phyloP scores from a whole-genome alignment of 352 stramenopile genomes.

The Halophytophthora polymorphica region DNA sequence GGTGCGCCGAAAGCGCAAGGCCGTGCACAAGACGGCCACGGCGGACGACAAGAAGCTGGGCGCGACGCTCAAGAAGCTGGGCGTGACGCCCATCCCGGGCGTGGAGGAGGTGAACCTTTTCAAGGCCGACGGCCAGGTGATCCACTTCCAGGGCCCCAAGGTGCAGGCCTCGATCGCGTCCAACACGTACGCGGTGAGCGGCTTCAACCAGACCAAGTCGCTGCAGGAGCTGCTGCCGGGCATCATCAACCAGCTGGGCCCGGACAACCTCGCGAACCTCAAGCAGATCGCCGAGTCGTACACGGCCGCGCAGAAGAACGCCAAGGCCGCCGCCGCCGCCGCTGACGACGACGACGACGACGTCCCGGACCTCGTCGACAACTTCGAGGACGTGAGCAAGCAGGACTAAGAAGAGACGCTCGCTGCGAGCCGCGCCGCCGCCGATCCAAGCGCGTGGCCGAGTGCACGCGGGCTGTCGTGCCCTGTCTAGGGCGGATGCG shows the following conservation, averaged over 20 bases:
- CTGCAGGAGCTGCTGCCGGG: constrained; percentile 97
- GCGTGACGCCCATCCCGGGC: constrained; percentile 96
- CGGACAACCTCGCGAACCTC: constrained; percentile 95
- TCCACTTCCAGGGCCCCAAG: constrained; percentile 98
- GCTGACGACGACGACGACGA: constrained; percentile 91
- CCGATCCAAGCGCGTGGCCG: neutral
- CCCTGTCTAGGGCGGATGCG: too few relatives aligned
- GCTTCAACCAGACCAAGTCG: constrained; percentile 94
- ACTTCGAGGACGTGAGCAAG: constrained; percentile 97
- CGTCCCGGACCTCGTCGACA: constrained; percentile 97
- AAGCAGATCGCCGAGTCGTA: constrained; percentile 93
- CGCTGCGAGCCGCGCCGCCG: too few relatives aligned
- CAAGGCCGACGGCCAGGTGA: constrained; percentile 98
- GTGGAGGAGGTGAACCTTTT: constrained; percentile 99
- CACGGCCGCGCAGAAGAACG: constrained; percentile 73
- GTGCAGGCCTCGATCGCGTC: constrained; percentile 96
- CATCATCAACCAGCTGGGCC: constrained; percentile 98
- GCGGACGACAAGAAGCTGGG: constrained; percentile 98
- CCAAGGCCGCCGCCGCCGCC: constrained; percentile 61
- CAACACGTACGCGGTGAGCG: constrained; percentile 98
- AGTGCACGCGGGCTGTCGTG: constrained; percentile 1
- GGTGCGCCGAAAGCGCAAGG: constrained; percentile 96
- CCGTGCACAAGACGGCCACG: constrained; percentile 89
- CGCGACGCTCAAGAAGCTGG: constrained; percentile 97
- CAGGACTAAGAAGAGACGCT: constrained; percentile 63